Evolutionary conservation across 2,329 filamentous ascomycete genomes (phyloP).

Genomic region (Aureobasidium zeae): DNA sequence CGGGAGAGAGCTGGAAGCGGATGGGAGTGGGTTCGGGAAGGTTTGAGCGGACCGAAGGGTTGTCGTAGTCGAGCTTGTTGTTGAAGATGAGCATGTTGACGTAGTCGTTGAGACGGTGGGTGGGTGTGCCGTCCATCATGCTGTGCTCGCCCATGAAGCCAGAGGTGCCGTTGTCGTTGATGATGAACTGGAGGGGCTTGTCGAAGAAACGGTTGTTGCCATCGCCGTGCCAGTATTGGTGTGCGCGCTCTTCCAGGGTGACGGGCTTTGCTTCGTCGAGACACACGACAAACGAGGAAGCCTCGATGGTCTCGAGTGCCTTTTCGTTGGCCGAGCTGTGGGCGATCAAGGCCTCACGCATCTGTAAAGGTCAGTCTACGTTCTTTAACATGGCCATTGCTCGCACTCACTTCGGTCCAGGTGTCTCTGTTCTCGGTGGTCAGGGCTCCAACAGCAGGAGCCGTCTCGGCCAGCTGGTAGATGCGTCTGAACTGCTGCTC

Average conservation of each 20-base stretch:
- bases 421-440: conserved; percentile 90
- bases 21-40: conserved; percentile 72
- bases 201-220: conserved; percentile 95
- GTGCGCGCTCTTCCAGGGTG: conserved; percentile 89
- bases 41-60: conserved; percentile 66
- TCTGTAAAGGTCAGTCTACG: conserved; percentile 19
- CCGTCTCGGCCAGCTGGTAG: conserved; percentile 66
- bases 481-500: conserved; percentile 81
- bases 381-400: background rate
- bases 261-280: conserved; percentile 85
- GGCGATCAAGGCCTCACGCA: conserved; percentile 63
- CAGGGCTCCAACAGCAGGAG: conserved; percentile 68
- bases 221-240: conserved; percentile 97
- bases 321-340: conserved; percentile 71
- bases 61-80: conserved; percentile 85
- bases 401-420: conserved; percentile 60
- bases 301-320: conserved; percentile 72
- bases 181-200: conserved; percentile 94
- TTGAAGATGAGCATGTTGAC: conserved; percentile 85
- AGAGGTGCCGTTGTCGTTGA: conserved; percentile 95
- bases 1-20: conserved; percentile 66
- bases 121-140: conserved; percentile 99
- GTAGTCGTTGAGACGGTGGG: conserved; percentile 92
- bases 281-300: conserved; percentile 83
- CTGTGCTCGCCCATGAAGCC: conserved; percentile 98